Conservation (phyloP, 257 asterid genomes). For the Solanum chaucha region DNA sequence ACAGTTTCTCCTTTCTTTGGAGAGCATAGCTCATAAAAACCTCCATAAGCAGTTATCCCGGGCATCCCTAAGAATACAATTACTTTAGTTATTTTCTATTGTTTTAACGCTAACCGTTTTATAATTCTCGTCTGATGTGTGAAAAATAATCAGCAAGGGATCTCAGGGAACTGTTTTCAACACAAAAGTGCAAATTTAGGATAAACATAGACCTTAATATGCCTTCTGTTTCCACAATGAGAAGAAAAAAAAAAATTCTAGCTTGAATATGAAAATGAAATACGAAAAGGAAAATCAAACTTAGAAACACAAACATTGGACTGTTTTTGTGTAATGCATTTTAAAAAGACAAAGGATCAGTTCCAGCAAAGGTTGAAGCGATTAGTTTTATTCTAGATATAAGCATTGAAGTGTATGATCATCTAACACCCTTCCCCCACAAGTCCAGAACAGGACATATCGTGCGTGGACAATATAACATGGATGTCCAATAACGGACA, state of each 20-base stretch:
- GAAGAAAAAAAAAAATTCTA: neutral
- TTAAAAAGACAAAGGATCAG: neutral
- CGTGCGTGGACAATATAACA: neutral
- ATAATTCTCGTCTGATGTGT: neutral
- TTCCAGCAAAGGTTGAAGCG: neutral
- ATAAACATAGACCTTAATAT: neutral
- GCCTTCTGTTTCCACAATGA: neutral
- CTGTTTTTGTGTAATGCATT: neutral
- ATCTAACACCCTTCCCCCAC: neutral
- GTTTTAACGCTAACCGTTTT: fast-evolving
- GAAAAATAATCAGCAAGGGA: neutral
- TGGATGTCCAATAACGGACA: neutral
- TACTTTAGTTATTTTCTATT: neutral
- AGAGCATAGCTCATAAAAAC: conserved; percentile 6
- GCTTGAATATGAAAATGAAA: neutral
- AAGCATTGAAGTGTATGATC: neutral
- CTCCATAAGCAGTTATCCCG: conserved; percentile 16
- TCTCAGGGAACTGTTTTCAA: neutral
- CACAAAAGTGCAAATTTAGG: neutral
- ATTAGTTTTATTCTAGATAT: fast-evolving
- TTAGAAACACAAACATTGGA: neutral
- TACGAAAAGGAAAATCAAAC: neutral
- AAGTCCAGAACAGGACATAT: neutral
- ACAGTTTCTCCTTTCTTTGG: conserved; percentile 17
- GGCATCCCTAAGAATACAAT: conserved; percentile 5